Percentiles rank a stretch among this genome's conserved stretches.
Conservation (phyloP, 2,329 filamentous ascomycete species). For the Diplodia intermedia region DNA sequence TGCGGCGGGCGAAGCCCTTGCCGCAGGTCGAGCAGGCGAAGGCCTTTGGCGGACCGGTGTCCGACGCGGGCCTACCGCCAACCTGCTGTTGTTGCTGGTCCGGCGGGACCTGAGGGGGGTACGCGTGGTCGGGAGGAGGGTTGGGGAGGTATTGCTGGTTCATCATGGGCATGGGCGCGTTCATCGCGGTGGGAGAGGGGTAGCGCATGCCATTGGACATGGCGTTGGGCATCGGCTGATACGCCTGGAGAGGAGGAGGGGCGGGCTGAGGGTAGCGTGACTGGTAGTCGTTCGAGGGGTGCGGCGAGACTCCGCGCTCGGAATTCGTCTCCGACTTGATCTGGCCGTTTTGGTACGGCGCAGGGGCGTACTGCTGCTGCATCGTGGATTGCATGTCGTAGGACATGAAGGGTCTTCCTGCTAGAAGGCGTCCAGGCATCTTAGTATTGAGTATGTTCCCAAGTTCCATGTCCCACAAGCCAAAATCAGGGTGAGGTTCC, state of each 20-base stretch:
- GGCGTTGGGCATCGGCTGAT: slow-evolving; percentile 57
- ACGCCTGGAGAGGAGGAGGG: slow-evolving; percentile 59
- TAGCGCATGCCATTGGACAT: slow-evolving; percentile 61
- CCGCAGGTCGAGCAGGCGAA: slow-evolving; percentile 89
- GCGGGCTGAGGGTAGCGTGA: slow-evolving; percentile 65
- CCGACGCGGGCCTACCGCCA: slow-evolving; percentile 53
- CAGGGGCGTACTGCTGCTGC: slow-evolving; percentile 55
- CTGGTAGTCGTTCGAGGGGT: slow-evolving; percentile 60
- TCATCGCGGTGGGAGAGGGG: slow-evolving; percentile 59
- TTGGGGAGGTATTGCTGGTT: slow-evolving; percentile 63
- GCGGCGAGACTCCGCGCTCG: slow-evolving; percentile 63
- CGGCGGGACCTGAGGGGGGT: slow-evolving; percentile 45
- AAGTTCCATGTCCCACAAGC: slow-evolving; percentile 46
- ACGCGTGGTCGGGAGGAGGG: slow-evolving; percentile 55
- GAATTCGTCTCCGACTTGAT: slow-evolving; percentile 66
- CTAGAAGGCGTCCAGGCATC: slow-evolving; percentile 49
- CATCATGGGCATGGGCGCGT: slow-evolving; percentile 61
- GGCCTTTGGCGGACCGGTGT: slow-evolving; percentile 68
- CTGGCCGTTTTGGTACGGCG: slow-evolving; percentile 56
- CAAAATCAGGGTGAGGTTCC: slow-evolving; percentile 33
- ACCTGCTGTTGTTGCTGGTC: slow-evolving; percentile 45
- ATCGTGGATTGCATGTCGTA: slow-evolving; percentile 53
- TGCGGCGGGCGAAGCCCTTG: slow-evolving; percentile 91
- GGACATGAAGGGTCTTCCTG: slow-evolving; percentile 39
- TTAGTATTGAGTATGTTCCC: slow-evolving; percentile 53